Base-by-base conservation (phyloP, 2,329 filamentous ascomycete species). In the Trichoderma citrinoviride region DNA sequence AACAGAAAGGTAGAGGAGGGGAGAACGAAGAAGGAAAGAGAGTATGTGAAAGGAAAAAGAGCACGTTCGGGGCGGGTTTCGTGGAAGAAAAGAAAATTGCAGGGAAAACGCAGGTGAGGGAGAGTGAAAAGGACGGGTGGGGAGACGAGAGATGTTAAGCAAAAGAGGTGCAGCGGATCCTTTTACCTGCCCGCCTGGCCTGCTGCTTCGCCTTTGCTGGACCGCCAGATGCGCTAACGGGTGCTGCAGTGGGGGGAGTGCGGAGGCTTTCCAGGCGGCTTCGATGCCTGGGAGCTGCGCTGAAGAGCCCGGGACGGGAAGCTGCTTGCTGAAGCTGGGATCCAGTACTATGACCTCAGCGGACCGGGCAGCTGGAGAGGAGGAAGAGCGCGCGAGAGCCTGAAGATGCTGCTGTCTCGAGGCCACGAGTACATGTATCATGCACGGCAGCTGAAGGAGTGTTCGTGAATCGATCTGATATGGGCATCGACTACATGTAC, bases 111-210 rank as follows among this genome's bases (percentile, higher is more conserved):
- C 33, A 37, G 14, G 60, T 49, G 52, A 63, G 46, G 53, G 43
- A 61, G 52, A 52, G 53, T 64, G 53, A 64, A 61, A 61, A 65
- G 64, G 57, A n/a, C 57, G 63, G 55, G 56, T 47, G 57, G 57
- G 63, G 63, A 60, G 63, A 60, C 46, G 63, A 61, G 64, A n/a
- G n/a, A n/a, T n/a, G 47, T 65, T 65, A 56, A 61, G 50, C 27
- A 65, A 37, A 37, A 61, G 41, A 55, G 43, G 37, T 53, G 62
- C 54, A 41, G 54, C 55, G 54, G 55, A 65, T 41, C 55, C 55
- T 53, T 52, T 62, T 53, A n/a, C 44, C 53, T 46, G 33, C 33
- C 33, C 33, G 5, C 41, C 21, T 50, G 55, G 5, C 41, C 21
- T 50, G 55, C 54, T 46, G 47, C 23, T 29, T 25, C 25, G 5